Conservation (phyloP, 129 eudicot genomes). For the Escallonia rubra region DNA sequence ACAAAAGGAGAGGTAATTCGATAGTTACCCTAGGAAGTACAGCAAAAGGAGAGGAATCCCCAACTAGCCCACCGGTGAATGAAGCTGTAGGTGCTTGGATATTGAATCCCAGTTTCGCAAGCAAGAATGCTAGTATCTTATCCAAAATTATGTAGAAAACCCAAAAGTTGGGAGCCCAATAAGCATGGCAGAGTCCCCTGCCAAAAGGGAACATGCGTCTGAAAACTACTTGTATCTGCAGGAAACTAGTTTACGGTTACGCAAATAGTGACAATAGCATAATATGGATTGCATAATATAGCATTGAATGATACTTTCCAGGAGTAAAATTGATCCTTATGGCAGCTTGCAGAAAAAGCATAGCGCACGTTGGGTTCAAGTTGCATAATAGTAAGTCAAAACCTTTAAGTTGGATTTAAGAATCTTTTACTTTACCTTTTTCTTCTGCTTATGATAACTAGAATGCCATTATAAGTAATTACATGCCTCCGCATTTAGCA, state of each 20-base stretch:
- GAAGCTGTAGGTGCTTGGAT: constrained; percentile 78
- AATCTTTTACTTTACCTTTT: too few species aligned
- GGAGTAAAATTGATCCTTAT: too few species aligned
- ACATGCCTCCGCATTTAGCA: too few species aligned
- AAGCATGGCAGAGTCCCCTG: constrained; percentile 97
- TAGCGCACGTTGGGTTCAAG: too few species aligned
- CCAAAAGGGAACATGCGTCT: constrained; percentile 98
- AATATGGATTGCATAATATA: too few species aligned
- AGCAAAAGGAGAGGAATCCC: constrained; percentile 89
- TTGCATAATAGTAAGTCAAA: too few species aligned
- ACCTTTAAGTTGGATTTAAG: too few species aligned
- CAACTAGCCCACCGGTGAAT: constrained; percentile 95
- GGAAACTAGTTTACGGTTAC: constrained; percentile 10
- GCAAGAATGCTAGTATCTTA: constrained; percentile 55
- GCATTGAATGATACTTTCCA: too few species aligned
- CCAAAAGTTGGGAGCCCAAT: constrained; percentile 99
- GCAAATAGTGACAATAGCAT: not conserved
- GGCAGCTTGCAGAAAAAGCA: too few species aligned
- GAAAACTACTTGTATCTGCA: constrained; percentile 74
- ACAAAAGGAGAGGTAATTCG: not conserved
- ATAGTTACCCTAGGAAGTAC: constrained; percentile 67
- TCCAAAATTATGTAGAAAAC: constrained; percentile 81
- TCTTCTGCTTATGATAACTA: too few species aligned
- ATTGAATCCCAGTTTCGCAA: constrained; percentile 53
- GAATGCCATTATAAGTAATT: too few species aligned